Evolutionary conservation across 2,329 filamentous ascomycete species (phyloP), one percentile per base, ranked within the genome.

Genomic region (Fusarium sp.): DNA sequence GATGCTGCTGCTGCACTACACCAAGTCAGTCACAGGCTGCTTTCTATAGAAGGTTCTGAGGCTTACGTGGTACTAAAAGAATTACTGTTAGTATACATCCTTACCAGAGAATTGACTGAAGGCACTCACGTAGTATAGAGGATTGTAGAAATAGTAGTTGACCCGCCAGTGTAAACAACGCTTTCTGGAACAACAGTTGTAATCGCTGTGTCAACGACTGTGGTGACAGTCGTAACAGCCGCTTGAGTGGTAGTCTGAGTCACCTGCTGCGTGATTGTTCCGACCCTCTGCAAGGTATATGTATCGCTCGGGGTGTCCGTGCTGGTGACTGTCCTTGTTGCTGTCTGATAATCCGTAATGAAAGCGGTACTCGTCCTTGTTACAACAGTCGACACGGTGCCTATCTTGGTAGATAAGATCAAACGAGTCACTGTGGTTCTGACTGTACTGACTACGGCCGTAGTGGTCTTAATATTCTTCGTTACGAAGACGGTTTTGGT

Each of bases 51-150:
- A 9, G 18, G 11, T 44, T 6, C 8, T 4, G 16, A 25, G 9
- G 18, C 42, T 44, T 19, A 44, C 42, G 42, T 25, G 23, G 42
- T 8, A 11, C 42, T 19, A 25, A 8, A 14, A 19, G 16, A 19
- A 23, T 10, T 6, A 12, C 0, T 25, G 16, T 44, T 44, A 44
- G 42, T 25, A 19, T 19, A 12, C 4, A 9, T 25, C 5, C 11
- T 19, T 12, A 5, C 0, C 10, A 25, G 2, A 14, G 23, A 19
- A 25, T 7, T 10, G 0, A 44, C 25, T 25, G 5, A 44, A 25
- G 16, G 23, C 7, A 44, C 42, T 44, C 11, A 44, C 42, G 42
- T 44, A 44, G 11, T 19, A 44, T 44, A 44, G 16, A 44, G 11
- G 18, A 19, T 44, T 25, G 10, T 44, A 25, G 42, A 44, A 44